Evolutionary conservation across 1,284 basidiomycete genomes (phyloP).

Genomic region (Malassezia sp.): DNA sequence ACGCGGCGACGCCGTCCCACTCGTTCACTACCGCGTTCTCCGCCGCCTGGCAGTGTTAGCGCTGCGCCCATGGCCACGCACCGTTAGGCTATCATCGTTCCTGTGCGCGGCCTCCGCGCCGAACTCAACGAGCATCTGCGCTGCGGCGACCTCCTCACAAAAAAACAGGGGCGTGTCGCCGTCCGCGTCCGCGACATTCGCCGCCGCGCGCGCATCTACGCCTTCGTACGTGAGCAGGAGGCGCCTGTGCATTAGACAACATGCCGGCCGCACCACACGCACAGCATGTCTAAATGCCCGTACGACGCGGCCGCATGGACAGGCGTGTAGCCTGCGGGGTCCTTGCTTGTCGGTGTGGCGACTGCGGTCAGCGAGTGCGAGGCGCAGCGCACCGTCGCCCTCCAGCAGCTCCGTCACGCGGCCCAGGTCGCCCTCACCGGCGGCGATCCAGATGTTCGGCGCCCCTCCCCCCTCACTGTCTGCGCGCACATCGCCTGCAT

Average conservation of each 20-base stretch:
- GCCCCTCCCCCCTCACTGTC: too few species aligned
- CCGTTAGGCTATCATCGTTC: constrained; percentile 33
- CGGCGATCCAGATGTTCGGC: constrained; percentile 45
- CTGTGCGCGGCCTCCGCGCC: constrained; percentile 27
- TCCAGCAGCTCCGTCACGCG: constrained; percentile 35
- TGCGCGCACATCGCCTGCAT: too few species aligned
- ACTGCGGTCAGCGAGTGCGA: background rate
- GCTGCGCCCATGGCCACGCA: constrained; percentile 4
- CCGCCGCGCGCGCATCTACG: constrained; percentile 17
- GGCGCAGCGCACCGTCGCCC: constrained; percentile 11
- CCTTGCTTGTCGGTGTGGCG: constrained; percentile 26
- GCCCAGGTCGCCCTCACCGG: constrained; percentile 37
- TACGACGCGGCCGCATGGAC: constrained; percentile 45
- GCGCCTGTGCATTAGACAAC: constrained; percentile 5
- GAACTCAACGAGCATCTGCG: constrained; percentile 34
- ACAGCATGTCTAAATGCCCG: constrained; percentile 29
- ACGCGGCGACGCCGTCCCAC: constrained; percentile 25
- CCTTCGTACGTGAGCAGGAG: constrained; percentile 29
- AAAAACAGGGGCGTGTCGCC: constrained; percentile 44
- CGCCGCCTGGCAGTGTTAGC: constrained; percentile 17
- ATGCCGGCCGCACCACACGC: too few species aligned
- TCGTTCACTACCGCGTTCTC: constrained; percentile 33
- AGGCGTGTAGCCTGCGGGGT: constrained; percentile 38
- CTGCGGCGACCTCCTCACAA: constrained; percentile 31
- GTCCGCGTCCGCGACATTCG: constrained; percentile 33